These are phyloP conservation scores for Echinosophora koreensis DNA, from an alignment of 306 rosid genomes.

Conservation along the genomic window DNA sequence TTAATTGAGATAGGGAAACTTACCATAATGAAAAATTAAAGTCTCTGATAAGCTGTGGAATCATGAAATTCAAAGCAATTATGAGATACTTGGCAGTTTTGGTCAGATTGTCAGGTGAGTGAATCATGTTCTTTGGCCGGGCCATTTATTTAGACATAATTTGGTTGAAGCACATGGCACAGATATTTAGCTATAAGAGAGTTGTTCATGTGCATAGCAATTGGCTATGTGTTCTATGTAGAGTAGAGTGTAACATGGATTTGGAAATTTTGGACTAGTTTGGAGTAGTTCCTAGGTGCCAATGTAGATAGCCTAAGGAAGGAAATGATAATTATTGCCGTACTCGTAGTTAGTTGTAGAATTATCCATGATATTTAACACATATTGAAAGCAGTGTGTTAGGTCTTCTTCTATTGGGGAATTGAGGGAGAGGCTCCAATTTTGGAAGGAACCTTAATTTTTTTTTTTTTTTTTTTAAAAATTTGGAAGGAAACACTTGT, in stretches of 20 bases:
- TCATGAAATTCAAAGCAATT: conserved; percentile 38
- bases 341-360: conserved; percentile 42
- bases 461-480: no score
- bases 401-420: conserved; percentile 30
- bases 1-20: neutral
- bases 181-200: conserved; percentile 31
- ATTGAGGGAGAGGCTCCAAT: neutral
- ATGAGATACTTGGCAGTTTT: conserved; percentile 47
- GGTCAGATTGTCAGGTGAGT: conserved; percentile 51
- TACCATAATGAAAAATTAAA: neutral
- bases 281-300: conserved; percentile 45
- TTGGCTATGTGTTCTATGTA: conserved; percentile 14
- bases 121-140: conserved; percentile 48
- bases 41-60: neutral
- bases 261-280: conserved; percentile 45
- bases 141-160: conserved; percentile 44
- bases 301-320: conserved; percentile 37
- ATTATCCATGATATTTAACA: conserved; percentile 24
- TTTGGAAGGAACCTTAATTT: neutral
- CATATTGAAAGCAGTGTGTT: conserved; percentile 19
- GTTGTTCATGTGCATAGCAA: conserved; percentile 45
- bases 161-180: conserved; percentile 56
- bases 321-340: conserved; percentile 36
- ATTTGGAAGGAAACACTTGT: neutral
- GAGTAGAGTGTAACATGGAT: conserved; percentile 34